These are phyloP conservation scores for Podosphaera leucotricha DNA, from an alignment of 2,329 filamentous ascomycete species.

Conservation along the genomic window DNA sequence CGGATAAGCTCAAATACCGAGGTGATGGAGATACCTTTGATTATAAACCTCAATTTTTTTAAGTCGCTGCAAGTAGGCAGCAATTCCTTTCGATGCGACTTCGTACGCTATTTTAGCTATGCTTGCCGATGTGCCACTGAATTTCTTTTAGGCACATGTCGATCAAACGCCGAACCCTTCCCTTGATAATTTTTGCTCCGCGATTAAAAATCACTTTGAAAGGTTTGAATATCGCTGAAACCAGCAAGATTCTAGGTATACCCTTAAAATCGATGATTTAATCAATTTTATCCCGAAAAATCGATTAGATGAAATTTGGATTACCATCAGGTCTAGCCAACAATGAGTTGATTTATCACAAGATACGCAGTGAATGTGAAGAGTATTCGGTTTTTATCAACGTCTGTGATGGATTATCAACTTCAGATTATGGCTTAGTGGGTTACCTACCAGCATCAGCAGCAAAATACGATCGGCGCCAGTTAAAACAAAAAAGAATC, in stretches of 20 bases:
- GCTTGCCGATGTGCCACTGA: neutral
- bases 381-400: neutral
- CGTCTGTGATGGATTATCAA: neutral
- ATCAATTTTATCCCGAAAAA: neutral
- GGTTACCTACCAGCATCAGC: neutral
- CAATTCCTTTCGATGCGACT: neutral
- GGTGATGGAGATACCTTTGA: neutral
- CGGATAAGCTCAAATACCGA: neutral
- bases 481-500: neutral
- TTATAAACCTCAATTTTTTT: neutral
- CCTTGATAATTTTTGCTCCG: neutral
- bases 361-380: neutral
- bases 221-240: constrained; percentile 1
- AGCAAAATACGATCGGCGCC: neutral
- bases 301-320: neutral
- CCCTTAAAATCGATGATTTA: neutral
- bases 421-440: too few relatives aligned
- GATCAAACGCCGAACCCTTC: neutral
- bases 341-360: neutral
- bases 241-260: neutral
- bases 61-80: neutral
- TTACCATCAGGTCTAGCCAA: neutral
- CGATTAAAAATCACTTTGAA: neutral
- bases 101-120: neutral
- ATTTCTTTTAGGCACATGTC: neutral